Base-by-base conservation (phyloP, 2,329 filamentous ascomycete species). In the Phaeomoniella chlamydospora region DNA sequence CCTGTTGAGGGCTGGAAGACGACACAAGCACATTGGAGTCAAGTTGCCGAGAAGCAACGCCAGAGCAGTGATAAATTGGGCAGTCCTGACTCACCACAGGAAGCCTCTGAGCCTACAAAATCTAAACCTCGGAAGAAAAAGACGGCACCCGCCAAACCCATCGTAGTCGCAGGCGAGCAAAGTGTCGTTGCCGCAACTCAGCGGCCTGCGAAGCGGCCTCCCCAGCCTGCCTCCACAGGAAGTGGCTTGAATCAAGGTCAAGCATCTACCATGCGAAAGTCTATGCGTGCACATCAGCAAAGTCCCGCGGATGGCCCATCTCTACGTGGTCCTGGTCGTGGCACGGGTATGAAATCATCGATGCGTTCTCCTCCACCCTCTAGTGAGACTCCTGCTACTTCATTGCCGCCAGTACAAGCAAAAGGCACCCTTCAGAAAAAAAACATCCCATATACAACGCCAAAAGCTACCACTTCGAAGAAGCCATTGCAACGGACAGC, bases 401-500 rank as follows among this genome's bases (percentile, higher is more conserved):
- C 33, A 10, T 36, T 11, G 10, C 33, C 40, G 4, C 33, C 36
- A 22, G 26, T 15, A 15, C 41, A 48, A 33, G 43, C 41, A 12
- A 47, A 42, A 39, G 52, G 45, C 12, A 45, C 50, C 15, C 39
- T 58, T 16, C 53, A 55, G 35, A 59, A 59, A 48, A 57, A 52
- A 41, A 38, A 45, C 37, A 49, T 55, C 17, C 56, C 56, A 40
- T 33, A 52, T 43, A 39, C 39, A 39, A 37, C 48, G 40, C 36
- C 43, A 19, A 15, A 15, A 22, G 13, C 36, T n/a, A 19, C 29
- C 3, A 34, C 31, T 22, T 4, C 10, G n/a, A 4, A n/a, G 4
- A 18, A 12, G n/a, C 15, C 18, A 4, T 55, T 74, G 5, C 59
- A 62, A 39, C 68, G 77, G 2, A 68, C 62, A 6, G 65, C 61